Evolutionary conservation across 345 rosid genomes (phyloP).

Genomic region (Balakata baccata): DNA sequence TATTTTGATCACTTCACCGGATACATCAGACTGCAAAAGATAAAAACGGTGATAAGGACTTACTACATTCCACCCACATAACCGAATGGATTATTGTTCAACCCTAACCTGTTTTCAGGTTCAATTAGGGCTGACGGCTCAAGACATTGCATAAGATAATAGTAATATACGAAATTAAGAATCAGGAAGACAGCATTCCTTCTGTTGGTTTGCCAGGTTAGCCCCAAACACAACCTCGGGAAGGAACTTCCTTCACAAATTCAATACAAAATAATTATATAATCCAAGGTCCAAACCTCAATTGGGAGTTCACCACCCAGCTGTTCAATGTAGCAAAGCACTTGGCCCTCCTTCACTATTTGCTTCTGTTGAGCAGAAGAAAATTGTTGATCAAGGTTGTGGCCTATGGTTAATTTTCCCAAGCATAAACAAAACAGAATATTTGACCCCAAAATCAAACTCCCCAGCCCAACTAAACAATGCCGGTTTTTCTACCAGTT

Average conservation of each 20-base stretch:
- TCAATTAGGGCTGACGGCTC: too few relatives aligned
- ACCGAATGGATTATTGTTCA: too few relatives aligned
- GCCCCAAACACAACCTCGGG: background rate
- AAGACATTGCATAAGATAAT: too few relatives aligned
- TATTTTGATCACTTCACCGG: constrained; percentile 77
- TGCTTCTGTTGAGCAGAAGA: constrained; percentile 57
- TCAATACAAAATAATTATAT: background rate
- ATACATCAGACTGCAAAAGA: constrained; percentile 62
- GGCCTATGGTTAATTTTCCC: too few relatives aligned
- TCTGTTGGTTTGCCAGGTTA: background rate
- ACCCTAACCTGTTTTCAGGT: too few relatives aligned
- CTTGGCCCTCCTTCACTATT: constrained; percentile 79
- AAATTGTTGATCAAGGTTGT: background rate
- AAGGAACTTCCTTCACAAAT: background rate
- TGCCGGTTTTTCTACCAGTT: too few relatives aligned
- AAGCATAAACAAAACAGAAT: background rate
- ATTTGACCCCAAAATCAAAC: background rate
- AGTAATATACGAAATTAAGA: background rate
- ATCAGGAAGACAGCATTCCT: background rate
- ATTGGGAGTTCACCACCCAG: constrained; percentile 77
- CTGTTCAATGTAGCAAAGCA: constrained; percentile 79
- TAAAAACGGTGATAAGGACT: constrained; percentile 5
- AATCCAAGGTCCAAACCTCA: constrained; percentile 44
- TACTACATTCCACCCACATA: too few relatives aligned
- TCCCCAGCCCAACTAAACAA: background rate